These are phyloP conservation scores for Tilletia caries DNA, from an alignment of 1,284 basidiomycete species.

Conservation along the genomic window DNA sequence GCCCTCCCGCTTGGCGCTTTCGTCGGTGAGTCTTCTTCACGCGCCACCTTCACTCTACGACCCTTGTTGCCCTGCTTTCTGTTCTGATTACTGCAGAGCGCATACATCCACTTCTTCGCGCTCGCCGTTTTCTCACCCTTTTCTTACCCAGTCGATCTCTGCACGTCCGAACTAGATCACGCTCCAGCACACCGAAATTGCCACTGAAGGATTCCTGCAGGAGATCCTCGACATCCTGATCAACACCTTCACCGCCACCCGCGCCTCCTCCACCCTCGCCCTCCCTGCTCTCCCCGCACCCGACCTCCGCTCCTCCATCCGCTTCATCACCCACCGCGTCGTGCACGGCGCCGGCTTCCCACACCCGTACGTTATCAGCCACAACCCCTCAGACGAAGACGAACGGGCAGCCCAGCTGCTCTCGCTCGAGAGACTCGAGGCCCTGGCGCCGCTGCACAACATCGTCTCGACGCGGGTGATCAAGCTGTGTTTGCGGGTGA, in stretches of 20 bases:
- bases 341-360: conserved; percentile 27
- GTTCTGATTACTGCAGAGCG: too few species aligned
- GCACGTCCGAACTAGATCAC: too few species aligned
- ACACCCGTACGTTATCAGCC: conserved; percentile 13
- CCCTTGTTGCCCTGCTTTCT: too few species aligned
- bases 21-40: too few species aligned
- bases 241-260: too few species aligned
- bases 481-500: conserved; percentile 14
- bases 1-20: too few species aligned
- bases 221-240: conserved; percentile 10
- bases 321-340: conserved; percentile 21
- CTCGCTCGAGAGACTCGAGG: conserved; percentile 20
- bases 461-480: conserved; percentile 20
- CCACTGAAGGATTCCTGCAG: not conserved
- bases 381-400: not conserved
- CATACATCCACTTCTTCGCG: too few species aligned
- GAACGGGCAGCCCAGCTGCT: conserved; percentile 16
- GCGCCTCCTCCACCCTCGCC: too few species aligned
- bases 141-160: too few species aligned
- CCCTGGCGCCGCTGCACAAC: conserved; percentile 28
- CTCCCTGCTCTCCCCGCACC: too few species aligned
- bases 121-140: too few species aligned
- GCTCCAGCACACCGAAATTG: conserved; percentile 1
- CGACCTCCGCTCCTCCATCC: not conserved
- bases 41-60: too few species aligned